Evolutionary conservation across 805 yeast genomes (phyloP), one percentile per base, ranked within the genome.

Genomic region (Dipodascopsis uninucleata): DNA sequence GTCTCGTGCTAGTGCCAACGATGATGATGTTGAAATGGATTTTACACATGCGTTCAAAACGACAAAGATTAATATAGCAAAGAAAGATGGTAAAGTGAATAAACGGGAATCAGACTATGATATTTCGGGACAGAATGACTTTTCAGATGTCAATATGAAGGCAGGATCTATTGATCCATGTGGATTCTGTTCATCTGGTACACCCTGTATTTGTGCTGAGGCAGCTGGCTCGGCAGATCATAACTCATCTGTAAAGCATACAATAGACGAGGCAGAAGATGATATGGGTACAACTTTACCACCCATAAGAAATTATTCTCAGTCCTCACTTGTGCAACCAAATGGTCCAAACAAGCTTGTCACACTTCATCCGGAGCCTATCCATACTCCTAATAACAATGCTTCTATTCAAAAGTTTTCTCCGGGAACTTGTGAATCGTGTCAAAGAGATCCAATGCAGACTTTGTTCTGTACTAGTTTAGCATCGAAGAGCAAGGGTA

Each of bases 161-260:
- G 78, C 78, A 3, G 63, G 80, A 86, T 40, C 41, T 28, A 52
- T 72, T 48, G 94, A 85, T 54, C 78, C 83, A 47, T 90, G 97
- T 65, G 97, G 97, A 0, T 89, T 90, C 64, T 90, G 97, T 61
- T 78, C 95, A 0, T 95, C 85, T 55, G 93, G 81, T 55, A 81
- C 95, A 0, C 89, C 95, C 1, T 90, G 97, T 66, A 84, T 90
- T 2, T 90, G 97, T 62, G 77, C 90, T 22, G 96, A 87, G 56
- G 84, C 78, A 14, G 77, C 75, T 7, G 66, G 66, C n/a, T 66
- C 64, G 12, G 60, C 58, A 40, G 49, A 58, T 7, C 61, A 56
- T 25, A 18, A 26, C 31, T 18, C 10, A 40, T n/a, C 45, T 34
- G 55, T 31, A 33, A 18, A 39, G 26, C 20, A 24, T 34, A 36